Evolutionary conservation across 2,329 filamentous ascomycete genomes (phyloP), one percentile per base, ranked within the genome.

Genomic region (Trichophyton mentagrophytes): DNA sequence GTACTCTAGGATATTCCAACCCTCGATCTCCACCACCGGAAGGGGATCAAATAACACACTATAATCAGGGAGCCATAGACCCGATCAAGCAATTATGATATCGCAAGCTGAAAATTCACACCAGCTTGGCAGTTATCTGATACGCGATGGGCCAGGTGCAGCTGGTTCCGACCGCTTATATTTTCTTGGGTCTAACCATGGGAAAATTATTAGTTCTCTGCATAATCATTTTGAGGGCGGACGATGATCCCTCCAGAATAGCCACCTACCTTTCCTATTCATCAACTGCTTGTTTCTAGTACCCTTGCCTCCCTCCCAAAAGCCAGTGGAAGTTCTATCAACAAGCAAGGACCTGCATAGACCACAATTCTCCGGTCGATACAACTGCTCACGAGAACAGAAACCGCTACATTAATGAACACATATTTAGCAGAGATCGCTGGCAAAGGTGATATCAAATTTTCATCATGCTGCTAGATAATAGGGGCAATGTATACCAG

Each of bases 281-380:
- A 91, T 91, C 67, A 80, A 75, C 36, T 74, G 75, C 71, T 79
- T 82, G 69, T 90, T 87, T 63, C 88, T 78, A n/a, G 88, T 91
- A 1, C 88, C 88, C 71, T 87, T 89, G 1, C 89, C 89, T 9
- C 89, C 89, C 76, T 95, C 89, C 89, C 89, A 95, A 73, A 90
- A 95, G 0, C 89, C 89, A 49, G 77, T 77, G 6, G 77, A 77
- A 2, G 82, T 82, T 68, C 83, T 85, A 65, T 87, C 85, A 59
- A 90, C 80, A 11, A 93, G 80, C 57, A 80, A 82, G 38, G 85
- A 78, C 57, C 85, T 86, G 69, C 89, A 95, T 68, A 89, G 83
- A 1, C 77, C 80, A 71, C 89, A 95, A 63, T 86, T 85, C 69
- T 91, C 87, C 1, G 87, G 84, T 22, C 84, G 78, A 72, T 89